phyloP scores from a whole-genome alignment of 768 basidiomycete species.

The Leccinum boreale region DNA sequence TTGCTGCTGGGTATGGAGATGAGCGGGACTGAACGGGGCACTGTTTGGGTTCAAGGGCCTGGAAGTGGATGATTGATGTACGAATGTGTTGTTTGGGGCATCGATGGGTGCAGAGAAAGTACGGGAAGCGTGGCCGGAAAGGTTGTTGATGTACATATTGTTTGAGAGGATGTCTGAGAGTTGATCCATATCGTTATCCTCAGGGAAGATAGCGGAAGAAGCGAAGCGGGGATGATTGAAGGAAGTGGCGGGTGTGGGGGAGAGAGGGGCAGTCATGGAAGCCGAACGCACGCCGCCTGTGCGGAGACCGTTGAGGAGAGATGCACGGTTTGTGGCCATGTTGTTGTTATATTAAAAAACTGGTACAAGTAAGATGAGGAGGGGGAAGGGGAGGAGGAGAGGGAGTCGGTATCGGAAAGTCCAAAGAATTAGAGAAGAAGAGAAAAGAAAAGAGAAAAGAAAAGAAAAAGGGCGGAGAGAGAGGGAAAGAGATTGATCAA shows the following conservation, averaged over 20 bases:
- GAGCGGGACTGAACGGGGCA: slow-evolving; percentile 43
- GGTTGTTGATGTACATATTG: slow-evolving; percentile 47
- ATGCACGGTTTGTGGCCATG: slow-evolving; percentile 64
- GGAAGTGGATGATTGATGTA: slow-evolving; percentile 58
- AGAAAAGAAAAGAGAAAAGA: slow-evolving; percentile 18
- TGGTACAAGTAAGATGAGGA: slow-evolving; percentile 17
- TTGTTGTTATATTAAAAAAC: slow-evolving; percentile 19
- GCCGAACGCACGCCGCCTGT: slow-evolving; percentile 86
- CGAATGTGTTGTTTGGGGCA: slow-evolving; percentile 61
- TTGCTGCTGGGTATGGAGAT: slow-evolving; percentile 37
- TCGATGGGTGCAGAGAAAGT: slow-evolving; percentile 75
- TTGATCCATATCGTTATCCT: slow-evolving; percentile 59
- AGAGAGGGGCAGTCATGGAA: slow-evolving; percentile 58
- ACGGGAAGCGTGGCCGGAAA: slow-evolving; percentile 32
- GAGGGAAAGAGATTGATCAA: slow-evolving; percentile 8
- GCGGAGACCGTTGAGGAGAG: slow-evolving; percentile 84
- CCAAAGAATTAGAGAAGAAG: slow-evolving; percentile 11
- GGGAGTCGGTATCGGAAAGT: neutral
- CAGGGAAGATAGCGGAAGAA: slow-evolving; percentile 41
- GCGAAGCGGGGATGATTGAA: slow-evolving; percentile 64
- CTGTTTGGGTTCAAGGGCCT: slow-evolving; percentile 52
- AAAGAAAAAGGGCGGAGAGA: neutral
- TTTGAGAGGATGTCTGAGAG: slow-evolving; percentile 54
- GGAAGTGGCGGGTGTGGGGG: slow-evolving; percentile 57
- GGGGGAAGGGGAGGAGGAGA: neutral